A percentile compares a stretch with the other conserved stretches of the same genome.
Conservation (phyloP, 2,329 filamentous ascomycete species). For the Chaetomiaceae sp. region DNA sequence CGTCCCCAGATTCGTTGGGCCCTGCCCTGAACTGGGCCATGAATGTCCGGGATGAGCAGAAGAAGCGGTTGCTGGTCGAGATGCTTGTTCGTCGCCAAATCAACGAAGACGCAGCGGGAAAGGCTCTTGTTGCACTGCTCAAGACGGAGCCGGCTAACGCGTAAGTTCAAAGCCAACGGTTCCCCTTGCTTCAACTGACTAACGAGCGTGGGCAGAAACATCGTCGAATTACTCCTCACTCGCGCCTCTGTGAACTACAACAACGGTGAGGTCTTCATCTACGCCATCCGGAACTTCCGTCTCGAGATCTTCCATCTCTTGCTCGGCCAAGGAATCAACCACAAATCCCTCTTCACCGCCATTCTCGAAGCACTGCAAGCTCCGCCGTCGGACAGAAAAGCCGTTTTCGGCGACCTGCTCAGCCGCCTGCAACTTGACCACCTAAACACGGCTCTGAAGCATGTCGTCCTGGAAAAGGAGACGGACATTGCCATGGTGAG, state of each 20-base stretch:
- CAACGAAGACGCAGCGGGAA: conserved; percentile 22
- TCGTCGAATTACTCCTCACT: conserved; percentile 24
- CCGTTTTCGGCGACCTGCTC: conserved; percentile 20
- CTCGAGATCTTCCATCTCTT: conserved; percentile 24
- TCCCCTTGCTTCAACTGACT: background rate
- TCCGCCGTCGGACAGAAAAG: conserved; percentile 10
- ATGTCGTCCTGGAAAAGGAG: conserved; percentile 20
- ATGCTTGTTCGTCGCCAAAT: conserved; percentile 24
- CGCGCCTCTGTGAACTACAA: conserved; percentile 27
- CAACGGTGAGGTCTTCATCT: conserved; percentile 27
- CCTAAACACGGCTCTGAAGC: conserved; percentile 26
- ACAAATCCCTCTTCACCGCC: conserved; percentile 24
- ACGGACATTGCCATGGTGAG: conserved; percentile 22
- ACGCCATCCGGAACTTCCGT: conserved; percentile 25
- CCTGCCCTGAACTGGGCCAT: conserved; percentile 25
- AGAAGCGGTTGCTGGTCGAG: conserved; percentile 20
- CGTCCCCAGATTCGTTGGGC: conserved; percentile 24
- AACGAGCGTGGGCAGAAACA: conserved; percentile 5
- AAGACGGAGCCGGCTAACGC: conserved; percentile 18
- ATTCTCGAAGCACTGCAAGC: conserved; percentile 22
- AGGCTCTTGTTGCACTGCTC: conserved; percentile 25
- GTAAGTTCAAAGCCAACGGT: conserved; percentile 11
- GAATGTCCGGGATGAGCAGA: conserved; percentile 11
- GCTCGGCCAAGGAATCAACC: conserved; percentile 22
- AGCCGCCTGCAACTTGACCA: conserved; percentile 23